Base-by-base conservation (phyloP, 768 basidiomycete genomes). In the Boletellus sp. region DNA sequence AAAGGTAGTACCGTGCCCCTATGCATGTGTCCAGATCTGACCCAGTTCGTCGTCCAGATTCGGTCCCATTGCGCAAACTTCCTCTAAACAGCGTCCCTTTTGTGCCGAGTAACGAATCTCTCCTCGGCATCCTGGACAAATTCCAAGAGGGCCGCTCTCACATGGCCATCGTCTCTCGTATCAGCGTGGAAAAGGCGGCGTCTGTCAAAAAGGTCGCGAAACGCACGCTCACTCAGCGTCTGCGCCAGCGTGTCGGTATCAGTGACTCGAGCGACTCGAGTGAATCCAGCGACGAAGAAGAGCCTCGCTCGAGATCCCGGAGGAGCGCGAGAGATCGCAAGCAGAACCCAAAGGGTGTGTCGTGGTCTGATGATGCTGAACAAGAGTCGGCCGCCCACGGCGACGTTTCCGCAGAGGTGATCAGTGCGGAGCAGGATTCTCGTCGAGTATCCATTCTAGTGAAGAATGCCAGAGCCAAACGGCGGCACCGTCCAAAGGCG, bases 91-190 rank as follows among this genome's bases (percentile, higher is more conserved):
- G 85, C 60, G 87, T 94, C 6, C 87, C 85, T 0, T 88, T 87
- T 46, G 88, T 94, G 3, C 88, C 91, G 2, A 85, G 84, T 38
- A 91, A 94, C 58, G 89, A 92, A 66, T 79, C 91, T 20, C 73
- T 95, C 1, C 77, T 94, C 13, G 83, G 87, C 22, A 89, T 93
- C 53, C 75, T 94, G 28, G 91, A 94, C 65, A 85, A 77, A 52
- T 94, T 94, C 66, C 91, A 94, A 65, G 90, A 92, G 61, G 92
- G 90, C 4, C 78, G 90, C 26, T 90, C 87, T 36, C 92, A 95
- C 64, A 94, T 95, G 81, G 92, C 92, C 19, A 87, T 94, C 57
- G 90, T 94, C 46, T 84, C 83, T 53, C 81, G 89, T 39, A 81
- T 87, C 57, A 86, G 83, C 45, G 76, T 76, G 12, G 81, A 85